These are phyloP conservation scores for Lonicera japonica DNA, from an alignment of 129 eudicot genomes.

Conservation along the genomic window DNA sequence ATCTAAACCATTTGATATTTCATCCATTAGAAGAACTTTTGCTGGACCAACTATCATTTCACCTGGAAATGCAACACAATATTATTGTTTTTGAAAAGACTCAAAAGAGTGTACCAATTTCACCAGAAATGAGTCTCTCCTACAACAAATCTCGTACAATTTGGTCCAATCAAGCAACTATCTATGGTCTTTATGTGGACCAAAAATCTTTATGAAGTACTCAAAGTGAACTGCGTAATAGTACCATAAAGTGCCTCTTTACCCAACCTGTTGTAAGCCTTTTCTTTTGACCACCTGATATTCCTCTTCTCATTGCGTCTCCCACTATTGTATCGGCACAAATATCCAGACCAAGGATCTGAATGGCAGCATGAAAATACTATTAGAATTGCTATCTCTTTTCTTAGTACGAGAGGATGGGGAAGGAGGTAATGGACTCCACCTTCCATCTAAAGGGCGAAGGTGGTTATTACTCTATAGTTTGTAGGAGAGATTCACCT, in stretches of 20 bases:
- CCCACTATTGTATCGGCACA: slow-evolving; percentile 84
- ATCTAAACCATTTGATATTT: slow-evolving; percentile 85
- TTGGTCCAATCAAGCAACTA: no score
- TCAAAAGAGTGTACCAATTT: no score
- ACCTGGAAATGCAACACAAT: slow-evolving; percentile 28
- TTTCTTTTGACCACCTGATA: slow-evolving; percentile 94
- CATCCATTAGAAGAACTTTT: slow-evolving; percentile 78
- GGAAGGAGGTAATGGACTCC: no score
- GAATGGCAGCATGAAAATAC: slow-evolving; percentile 2
- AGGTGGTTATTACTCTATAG: background rate
- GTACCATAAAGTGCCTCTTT: no score
- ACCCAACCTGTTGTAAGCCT: slow-evolving; percentile 72
- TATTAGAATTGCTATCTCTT: background rate
- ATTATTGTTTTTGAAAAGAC: no score
- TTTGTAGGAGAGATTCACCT: slow-evolving; percentile 24
- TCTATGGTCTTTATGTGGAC: no score
- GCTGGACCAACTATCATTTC: slow-evolving; percentile 95
- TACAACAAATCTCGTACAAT: no score
- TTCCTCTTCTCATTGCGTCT: slow-evolving; percentile 84
- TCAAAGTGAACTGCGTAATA: no score
- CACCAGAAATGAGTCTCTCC: no score
- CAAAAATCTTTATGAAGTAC: no score
- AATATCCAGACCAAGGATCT: slow-evolving; percentile 92
- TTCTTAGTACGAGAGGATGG: background rate
- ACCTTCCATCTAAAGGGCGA: no score